Evolutionary conservation across 192 early-diverging fungal genomes (phyloP).

Genomic region (Podila verticillata): DNA sequence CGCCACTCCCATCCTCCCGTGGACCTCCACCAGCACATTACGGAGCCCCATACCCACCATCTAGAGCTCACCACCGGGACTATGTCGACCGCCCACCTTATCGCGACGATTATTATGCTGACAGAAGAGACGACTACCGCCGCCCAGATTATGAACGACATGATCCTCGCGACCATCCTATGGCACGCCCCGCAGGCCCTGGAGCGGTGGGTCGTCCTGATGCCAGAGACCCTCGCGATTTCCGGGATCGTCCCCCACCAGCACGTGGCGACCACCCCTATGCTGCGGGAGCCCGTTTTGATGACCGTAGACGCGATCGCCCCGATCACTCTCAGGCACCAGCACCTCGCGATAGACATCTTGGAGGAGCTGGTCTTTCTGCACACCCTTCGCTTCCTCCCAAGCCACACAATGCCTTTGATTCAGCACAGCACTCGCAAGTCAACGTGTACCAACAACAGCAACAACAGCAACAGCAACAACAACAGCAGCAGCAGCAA

Average conservation of each 20-base stretch:
- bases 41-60: conserved; percentile 37
- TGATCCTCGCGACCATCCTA: conserved; percentile 24
- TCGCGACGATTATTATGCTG: conserved; percentile 56
- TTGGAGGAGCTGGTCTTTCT: conserved; percentile 31
- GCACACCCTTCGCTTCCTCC: conserved; percentile 48
- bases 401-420: conserved; percentile 48
- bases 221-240: conserved; percentile 29
- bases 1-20: conserved; percentile 11
- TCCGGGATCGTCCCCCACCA: conserved; percentile 38
- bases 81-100: conserved; percentile 51
- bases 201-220: conserved; percentile 31
- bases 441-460: conserved; percentile 44
- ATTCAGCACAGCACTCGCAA: conserved; percentile 25
- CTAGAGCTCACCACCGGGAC: conserved; percentile 44
- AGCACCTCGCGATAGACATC: conserved; percentile 48
- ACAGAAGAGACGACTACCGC: conserved; percentile 54
- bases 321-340: conserved; percentile 20
- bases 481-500: no score
- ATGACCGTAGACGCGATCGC: conserved; percentile 51
- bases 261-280: conserved; percentile 38
- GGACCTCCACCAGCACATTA: conserved; percentile 18
- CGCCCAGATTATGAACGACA: conserved; percentile 52
- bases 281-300: conserved; percentile 31
- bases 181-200: conserved; percentile 31
- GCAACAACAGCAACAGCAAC: conserved; percentile 18